A percentile compares a stretch with the other conserved stretches of the same genome.
Conservation (phyloP, 2,329 filamentous ascomycete genomes). For the Aphanocladium album region DNA sequence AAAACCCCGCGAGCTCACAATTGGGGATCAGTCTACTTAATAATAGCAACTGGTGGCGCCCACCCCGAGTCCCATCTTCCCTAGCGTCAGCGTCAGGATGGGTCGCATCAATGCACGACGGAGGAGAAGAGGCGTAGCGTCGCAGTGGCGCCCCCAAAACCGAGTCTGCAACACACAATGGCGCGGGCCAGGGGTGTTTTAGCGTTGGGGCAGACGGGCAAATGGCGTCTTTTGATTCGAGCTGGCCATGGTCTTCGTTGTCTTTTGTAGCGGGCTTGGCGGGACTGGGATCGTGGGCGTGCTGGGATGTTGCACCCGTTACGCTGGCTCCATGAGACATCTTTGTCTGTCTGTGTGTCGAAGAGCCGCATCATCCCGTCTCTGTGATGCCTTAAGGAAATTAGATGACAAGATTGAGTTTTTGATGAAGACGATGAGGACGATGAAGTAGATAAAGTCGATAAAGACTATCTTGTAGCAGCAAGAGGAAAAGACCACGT, state of each 20-base stretch:
- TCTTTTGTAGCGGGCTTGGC: neutral
- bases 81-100: conserved; percentile 9
- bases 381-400: neutral
- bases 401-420: neutral
- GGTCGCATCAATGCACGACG: conserved; percentile 1
- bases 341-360: neutral
- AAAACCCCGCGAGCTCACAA: neutral
- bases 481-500: too few relatives aligned
- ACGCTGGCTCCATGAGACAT: neutral
- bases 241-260: neutral
- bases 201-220: neutral
- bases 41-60: neutral
- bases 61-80: neutral
- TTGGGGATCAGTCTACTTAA: neutral
- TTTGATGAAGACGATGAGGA: neutral
- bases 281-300: neutral
- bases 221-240: neutral
- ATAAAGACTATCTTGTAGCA: too few relatives aligned
- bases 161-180: neutral
- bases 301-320: neutral
- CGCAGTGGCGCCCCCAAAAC: conserved; percentile 5
- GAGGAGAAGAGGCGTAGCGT: neutral
- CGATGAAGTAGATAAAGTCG: too few relatives aligned
- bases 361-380: neutral
- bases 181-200: neutral